Evolutionary conservation across 78 protist species (phyloP).

Genomic region (Anaeramoeba flamelloides): DNA sequence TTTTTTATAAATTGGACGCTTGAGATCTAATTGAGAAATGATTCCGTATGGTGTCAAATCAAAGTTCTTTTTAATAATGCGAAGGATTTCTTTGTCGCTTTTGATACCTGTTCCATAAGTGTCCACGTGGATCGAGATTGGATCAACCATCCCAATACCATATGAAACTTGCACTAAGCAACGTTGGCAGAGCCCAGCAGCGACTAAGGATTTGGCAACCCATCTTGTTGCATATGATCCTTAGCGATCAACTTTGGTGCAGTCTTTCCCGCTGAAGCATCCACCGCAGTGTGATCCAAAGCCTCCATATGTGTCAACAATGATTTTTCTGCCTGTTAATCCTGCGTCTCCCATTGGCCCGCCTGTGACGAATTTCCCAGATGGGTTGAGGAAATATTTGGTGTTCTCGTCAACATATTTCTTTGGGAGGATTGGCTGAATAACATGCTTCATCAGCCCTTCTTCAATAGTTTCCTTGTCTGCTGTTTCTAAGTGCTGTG

Average conservation of each 20-base stretch:
- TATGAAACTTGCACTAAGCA: conserved; percentile 91
- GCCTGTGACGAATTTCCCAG: conserved; percentile 93
- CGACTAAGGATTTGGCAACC: conserved; percentile 97
- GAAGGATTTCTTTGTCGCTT: conserved; percentile 53
- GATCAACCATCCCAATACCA: conserved; percentile 97
- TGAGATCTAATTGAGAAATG: conserved; percentile 32
- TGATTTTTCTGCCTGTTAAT: conserved; percentile 99
- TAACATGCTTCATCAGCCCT: conserved; percentile 65
- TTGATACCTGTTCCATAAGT: conserved; percentile 84
- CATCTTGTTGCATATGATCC: conserved; percentile 98
- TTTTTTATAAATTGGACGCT: conserved; percentile 38
- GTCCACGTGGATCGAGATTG: conserved; percentile 88
- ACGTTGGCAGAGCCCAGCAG: conserved; percentile 71
- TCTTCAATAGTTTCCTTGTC: too few relatives aligned
- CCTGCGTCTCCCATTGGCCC: conserved; percentile 99
- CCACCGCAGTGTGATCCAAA: conserved; percentile 99
- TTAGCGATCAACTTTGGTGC: conserved; percentile 98
- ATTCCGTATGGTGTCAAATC: conserved; percentile 85
- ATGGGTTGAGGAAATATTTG: conserved; percentile 91
- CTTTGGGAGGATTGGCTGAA: conserved; percentile 73
- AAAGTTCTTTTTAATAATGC: conserved; percentile 81
- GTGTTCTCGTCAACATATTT: conserved; percentile 76
- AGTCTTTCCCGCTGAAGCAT: conserved; percentile 99
- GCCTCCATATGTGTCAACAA: conserved; percentile 95
- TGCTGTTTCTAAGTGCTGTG: conserved; percentile 97